Evolutionary conservation across 2,329 filamentous ascomycete species (phyloP), one percentile per base, ranked within the genome.

Genomic region (Didymella segeticola): DNA sequence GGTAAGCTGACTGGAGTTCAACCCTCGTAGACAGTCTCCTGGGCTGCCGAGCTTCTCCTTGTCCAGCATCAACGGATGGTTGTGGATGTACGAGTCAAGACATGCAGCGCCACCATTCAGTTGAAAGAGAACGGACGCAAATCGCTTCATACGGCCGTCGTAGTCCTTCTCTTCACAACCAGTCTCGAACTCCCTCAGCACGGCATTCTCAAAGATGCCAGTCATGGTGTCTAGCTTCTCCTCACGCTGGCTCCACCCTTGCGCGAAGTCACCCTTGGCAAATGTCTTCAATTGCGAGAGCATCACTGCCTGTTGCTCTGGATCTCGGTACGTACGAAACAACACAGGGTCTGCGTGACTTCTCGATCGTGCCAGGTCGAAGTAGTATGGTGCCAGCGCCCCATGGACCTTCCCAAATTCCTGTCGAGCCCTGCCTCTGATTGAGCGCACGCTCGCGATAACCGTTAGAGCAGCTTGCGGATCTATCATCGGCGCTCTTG

Each of bases 351-450:
- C 89, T 12, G 89, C 85, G 77, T 89, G 91, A 58, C 80, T 90
- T 77, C 82, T 86, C 2, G 88, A 87, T 57, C 80, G 82, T 29
- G 84, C 86, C 34, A 98, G 83, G 71, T 99, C 91, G 60, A 86
- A 85, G 76, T 98, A 99, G 65, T 96, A 93, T 0, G 93, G 93
- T 10, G 88, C 90, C 62, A 99, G 76, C 4, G 90, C 89, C n/a
- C 87, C 89, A 74, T 98, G 96, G 12, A 98, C 82, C 72, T 89
- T 96, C 14, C 89, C 93, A 71, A 93, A 99, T 74, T 98, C 93
- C 64, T 95, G 86, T 57, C 93, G 85, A 37, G 95, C 95, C 64
- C 87, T 85, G 4, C 93, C 95, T 34, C 95, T 83, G 43, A 96
- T 85, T 41, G 93, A 98, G 66, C 83, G 86, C 23, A 87, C 88